Evolutionary conservation across 2,329 filamentous ascomycete species (phyloP).

Genomic region (Aspergillus puulaauensis): DNA sequence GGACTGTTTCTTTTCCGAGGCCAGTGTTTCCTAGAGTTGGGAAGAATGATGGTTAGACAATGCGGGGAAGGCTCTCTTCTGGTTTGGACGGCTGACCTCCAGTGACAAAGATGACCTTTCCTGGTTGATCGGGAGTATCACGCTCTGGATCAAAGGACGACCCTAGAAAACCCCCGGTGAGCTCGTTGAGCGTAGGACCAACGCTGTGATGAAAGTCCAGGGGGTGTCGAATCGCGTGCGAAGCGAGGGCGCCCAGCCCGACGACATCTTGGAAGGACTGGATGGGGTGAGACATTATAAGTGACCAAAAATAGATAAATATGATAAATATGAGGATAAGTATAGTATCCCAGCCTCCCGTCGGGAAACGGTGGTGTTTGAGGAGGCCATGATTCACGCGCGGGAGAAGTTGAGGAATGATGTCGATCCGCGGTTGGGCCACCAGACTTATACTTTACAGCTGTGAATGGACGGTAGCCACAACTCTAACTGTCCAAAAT

Average conservation of each 20-base stretch:
- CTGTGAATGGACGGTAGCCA: not conserved
- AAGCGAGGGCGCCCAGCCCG: not conserved
- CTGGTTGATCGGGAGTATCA: conserved; percentile 47
- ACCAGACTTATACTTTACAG: not conserved
- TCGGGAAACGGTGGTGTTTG: not conserved
- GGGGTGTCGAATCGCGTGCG: conserved; percentile 26
- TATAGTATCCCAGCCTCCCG: not conserved
- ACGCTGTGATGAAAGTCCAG: conserved; percentile 30
- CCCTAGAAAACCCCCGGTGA: conserved; percentile 34
- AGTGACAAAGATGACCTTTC: conserved; percentile 53
- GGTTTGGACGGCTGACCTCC: conserved; percentile 40
- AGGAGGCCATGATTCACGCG: too few species aligned
- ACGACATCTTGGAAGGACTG: conserved; percentile 6
- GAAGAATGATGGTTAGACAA: not conserved
- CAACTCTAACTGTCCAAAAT: too few species aligned
- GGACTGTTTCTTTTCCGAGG: conserved; percentile 48
- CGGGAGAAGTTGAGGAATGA: too few species aligned
- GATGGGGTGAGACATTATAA: not conserved
- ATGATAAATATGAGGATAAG: not conserved
- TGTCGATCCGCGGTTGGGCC: not conserved
- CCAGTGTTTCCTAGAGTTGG: conserved; percentile 43
- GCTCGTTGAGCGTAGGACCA: conserved; percentile 36
- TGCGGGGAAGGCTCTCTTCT: not conserved
- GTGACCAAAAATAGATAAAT: not conserved
- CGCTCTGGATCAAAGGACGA: conserved; percentile 42